Conservation (phyloP, 208 protist species). For the Herpetomonas samuelpessoai region DNA sequence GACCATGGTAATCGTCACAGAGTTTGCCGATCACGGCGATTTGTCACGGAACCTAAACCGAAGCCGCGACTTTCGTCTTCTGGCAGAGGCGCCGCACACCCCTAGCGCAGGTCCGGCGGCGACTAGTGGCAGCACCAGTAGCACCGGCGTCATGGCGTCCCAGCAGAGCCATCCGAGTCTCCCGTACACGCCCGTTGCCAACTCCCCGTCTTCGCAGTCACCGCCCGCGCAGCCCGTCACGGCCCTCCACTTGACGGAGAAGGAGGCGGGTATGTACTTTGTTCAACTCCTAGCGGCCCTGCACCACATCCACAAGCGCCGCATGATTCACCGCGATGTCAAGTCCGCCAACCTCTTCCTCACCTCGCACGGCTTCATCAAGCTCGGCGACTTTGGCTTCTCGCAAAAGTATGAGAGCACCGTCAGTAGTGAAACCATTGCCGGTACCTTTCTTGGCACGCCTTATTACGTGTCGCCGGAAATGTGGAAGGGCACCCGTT, state of each 20-base stretch:
- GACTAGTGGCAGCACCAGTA: not conserved
- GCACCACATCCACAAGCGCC: conserved; percentile 80
- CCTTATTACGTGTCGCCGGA: conserved; percentile 92
- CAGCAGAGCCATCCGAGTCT: too few species aligned
- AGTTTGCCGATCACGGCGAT: conserved; percentile 88
- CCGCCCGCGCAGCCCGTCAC: not conserved
- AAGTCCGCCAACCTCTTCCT: conserved; percentile 91
- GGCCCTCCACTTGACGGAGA: conserved; percentile 48
- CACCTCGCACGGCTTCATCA: conserved; percentile 79
- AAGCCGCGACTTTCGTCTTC: conserved; percentile 1
- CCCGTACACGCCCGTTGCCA: too few species aligned
- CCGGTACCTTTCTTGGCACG: conserved; percentile 88
- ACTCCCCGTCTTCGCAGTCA: not conserved
- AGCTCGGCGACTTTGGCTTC: conserved; percentile 94
- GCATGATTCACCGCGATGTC: conserved; percentile 92
- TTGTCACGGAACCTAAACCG: conserved; percentile 67
- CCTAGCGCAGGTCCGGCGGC: too few species aligned
- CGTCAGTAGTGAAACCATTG: conserved; percentile 75
- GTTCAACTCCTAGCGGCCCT: conserved; percentile 81
- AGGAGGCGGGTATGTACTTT: conserved; percentile 75
- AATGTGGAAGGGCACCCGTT: conserved; percentile 82
- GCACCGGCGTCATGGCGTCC: not conserved
- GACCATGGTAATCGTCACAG: conserved; percentile 84
- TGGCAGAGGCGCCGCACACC: conserved; percentile 1
- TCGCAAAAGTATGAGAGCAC: conserved; percentile 87